Base-by-base conservation (phyloP, 345 rosid genomes). In the Mangifera indica region DNA sequence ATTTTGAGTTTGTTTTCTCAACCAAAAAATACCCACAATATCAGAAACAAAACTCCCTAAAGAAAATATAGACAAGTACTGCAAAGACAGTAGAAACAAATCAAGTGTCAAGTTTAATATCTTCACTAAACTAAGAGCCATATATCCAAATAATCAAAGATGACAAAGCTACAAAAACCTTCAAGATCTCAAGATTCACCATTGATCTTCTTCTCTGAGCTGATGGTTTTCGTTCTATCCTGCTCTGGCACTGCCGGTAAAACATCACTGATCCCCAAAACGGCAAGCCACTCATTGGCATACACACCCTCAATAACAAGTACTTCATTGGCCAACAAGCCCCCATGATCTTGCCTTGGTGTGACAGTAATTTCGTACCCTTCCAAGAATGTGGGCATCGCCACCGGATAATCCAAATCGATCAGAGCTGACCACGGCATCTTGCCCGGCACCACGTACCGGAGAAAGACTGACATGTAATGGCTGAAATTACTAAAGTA, bases 371-470 rank as follows among this genome's bases (percentile, higher is more conserved):
- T 58, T 7, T 44, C 10, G 45, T 73, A 81, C 7, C 76, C 80
- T 21, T 69, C 54, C 58, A 71, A 46, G 55, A 58, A 76, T 11
- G 78, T 74, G 2, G 70, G 72, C 0, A 81, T 18, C 26, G 13
- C 46, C 14, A 63, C 20, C 7, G 74, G 82, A 45, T 74, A 29
- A 17, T 76, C 73, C 2, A 74, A 22, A 67, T 14, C 18, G 24
- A 13, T 53, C 53, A 78, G 51, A 53, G 67, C 77, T n/a, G 9
- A 51, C 73, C 72, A 58, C 0, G 60, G 18, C 17, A 84, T 48
- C 76, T 20, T 77, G 70, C 81, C 78, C 25, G 79, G 82, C 26
- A 75, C 73, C 8, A 74, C 60, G 54, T 78, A 82, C 48, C 73
- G 74, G 0, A 71, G 56, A 49, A 81, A 78, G 18, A 76, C 58